Evolutionary conservation across 2,329 filamentous ascomycete species (phyloP).

Genomic region (Aspergillus aculeatus): DNA sequence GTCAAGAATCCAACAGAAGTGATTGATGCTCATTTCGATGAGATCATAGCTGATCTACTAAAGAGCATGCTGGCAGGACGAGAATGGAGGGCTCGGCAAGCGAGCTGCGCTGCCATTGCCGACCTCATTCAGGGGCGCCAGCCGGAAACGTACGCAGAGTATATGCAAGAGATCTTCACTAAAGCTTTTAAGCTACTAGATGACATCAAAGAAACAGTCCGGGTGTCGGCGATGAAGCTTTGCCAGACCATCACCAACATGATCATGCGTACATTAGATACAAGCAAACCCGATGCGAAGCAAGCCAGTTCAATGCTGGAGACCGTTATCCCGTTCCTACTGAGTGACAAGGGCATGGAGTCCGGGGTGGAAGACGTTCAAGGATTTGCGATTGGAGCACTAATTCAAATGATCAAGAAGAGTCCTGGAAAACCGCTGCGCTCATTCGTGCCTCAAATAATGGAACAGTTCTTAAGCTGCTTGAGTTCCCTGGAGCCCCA

Average conservation of each 20-base stretch:
- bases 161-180: conserved; percentile 81
- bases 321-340: conserved; percentile 83
- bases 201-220: conserved; percentile 90
- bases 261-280: conserved; percentile 80
- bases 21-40: conserved; percentile 78
- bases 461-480: conserved; percentile 76
- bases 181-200: conserved; percentile 88
- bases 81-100: conserved; percentile 91
- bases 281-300: conserved; percentile 62
- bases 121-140: conserved; percentile 82
- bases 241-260: conserved; percentile 82
- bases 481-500: conserved; percentile 87
- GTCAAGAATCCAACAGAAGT: conserved; percentile 80
- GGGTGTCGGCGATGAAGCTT: conserved; percentile 74
- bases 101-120: conserved; percentile 84
- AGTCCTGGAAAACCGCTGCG: conserved; percentile 71
- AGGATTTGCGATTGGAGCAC: conserved; percentile 74
- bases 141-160: conserved; percentile 74
- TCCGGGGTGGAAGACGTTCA: conserved; percentile 86
- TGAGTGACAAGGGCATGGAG: conserved; percentile 86
- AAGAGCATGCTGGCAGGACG: conserved; percentile 75
- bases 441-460: conserved; percentile 76
- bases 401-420: conserved; percentile 87
- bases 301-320: conserved; percentile 77
- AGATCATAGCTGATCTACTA: conserved; percentile 83